phyloP scores from a whole-genome alignment of 768 basidiomycete species.

The Macrolepiota albuminosa region DNA sequence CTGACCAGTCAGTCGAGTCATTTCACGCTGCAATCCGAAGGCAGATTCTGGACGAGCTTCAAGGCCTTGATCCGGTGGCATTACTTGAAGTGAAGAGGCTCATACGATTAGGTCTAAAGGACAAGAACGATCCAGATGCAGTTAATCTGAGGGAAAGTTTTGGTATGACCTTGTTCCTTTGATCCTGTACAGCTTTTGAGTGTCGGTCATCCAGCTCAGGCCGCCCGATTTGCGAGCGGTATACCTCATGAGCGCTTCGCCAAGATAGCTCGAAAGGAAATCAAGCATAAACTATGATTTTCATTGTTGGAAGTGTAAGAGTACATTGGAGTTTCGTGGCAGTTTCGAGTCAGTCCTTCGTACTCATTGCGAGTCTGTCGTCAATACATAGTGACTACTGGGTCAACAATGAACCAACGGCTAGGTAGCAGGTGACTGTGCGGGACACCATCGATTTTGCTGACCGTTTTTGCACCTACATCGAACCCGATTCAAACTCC shows the following conservation, averaged over 20 bases:
- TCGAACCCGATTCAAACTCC: no score
- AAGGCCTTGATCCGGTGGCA: conserved; percentile 53
- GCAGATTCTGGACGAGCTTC: conserved; percentile 48
- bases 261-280: conserved; percentile 56
- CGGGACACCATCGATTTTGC: no score
- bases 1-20: conserved; percentile 40
- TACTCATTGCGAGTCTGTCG: no score
- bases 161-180: conserved; percentile 23
- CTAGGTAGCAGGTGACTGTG: no score
- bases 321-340: background rate
- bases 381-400: no score
- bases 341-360: no score
- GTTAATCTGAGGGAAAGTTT: conserved; percentile 68
- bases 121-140: conserved; percentile 60
- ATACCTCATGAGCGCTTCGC: conserved; percentile 49
- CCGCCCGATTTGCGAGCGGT: conserved; percentile 58
- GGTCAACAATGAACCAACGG: no score
- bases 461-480: no score
- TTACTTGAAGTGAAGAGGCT: conserved; percentile 49
- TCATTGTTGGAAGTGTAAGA: background rate
- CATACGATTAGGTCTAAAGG: conserved; percentile 49
- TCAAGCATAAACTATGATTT: conserved; percentile 56
- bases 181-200: background rate
- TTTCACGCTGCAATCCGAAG: conserved; percentile 52
- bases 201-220: conserved; percentile 42